These are phyloP conservation scores for Leishmania mexicana DNA, from an alignment of 208 protist species.

Conservation along the genomic window DNA sequence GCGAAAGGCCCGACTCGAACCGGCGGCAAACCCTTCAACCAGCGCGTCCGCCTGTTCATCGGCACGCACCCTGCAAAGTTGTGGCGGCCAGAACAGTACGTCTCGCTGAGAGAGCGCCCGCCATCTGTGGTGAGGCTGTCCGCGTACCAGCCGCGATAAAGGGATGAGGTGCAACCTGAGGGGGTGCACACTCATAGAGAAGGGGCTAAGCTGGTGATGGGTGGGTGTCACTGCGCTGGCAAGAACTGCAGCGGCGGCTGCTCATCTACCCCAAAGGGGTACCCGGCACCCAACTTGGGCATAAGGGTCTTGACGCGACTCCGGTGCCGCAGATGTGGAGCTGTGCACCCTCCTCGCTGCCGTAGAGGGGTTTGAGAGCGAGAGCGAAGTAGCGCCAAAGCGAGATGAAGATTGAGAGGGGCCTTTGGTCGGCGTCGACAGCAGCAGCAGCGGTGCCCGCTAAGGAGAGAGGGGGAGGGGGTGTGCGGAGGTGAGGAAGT, in stretches of 20 bases:
- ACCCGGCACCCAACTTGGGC: constrained; percentile 35
- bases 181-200: constrained; percentile 42
- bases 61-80: constrained; percentile 41
- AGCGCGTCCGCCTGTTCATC: constrained; percentile 30
- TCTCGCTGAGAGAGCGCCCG: constrained; percentile 10
- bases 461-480: background rate
- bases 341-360: background rate
- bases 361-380: background rate
- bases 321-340: background rate
- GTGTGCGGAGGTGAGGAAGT: background rate
- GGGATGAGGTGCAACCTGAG: constrained; percentile 19
- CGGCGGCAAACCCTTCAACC: constrained; percentile 33
- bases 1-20: constrained; percentile 30
- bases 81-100: constrained; percentile 17
- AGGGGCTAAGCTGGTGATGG: constrained; percentile 24
- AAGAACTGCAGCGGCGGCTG: background rate
- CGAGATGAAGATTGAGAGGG: background rate
- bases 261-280: constrained; percentile 30
- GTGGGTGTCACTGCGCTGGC: constrained; percentile 7
- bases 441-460: background rate
- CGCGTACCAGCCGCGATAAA: background rate
- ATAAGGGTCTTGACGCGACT: background rate
- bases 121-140: constrained; percentile 15
- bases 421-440: background rate
- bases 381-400: background rate